These are phyloP conservation scores for Cryphonectria carpinicola DNA, from an alignment of 2,329 filamentous ascomycete species.

Conservation along the genomic window DNA sequence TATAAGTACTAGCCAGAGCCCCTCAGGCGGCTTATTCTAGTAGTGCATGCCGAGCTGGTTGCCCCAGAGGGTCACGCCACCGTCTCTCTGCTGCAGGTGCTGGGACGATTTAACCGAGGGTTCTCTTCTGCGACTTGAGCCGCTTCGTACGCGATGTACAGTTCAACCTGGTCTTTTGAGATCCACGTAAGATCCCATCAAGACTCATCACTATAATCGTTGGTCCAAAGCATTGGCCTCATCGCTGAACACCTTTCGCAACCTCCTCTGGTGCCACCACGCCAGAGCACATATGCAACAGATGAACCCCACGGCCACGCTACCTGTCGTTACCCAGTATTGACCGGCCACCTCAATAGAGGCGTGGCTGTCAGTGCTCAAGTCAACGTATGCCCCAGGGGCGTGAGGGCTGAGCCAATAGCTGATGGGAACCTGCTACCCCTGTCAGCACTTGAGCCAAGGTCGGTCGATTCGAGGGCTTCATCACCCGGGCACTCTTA, in stretches of 20 bases:
- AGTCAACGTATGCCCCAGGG: constrained; percentile 33
- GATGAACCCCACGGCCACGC: constrained; percentile 33
- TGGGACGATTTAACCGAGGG: neutral
- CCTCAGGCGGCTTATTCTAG: neutral
- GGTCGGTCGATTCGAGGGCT: neutral
- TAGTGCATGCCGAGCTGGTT: neutral
- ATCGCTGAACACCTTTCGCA: constrained; percentile 37
- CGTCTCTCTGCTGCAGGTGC: neutral
- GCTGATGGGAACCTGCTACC: constrained; percentile 24
- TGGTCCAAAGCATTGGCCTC: constrained; percentile 35
- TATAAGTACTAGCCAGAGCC: neutral
- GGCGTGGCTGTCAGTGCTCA: constrained; percentile 35
- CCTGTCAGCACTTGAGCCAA: no score
- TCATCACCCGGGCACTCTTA: neutral
- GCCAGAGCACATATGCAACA: constrained; percentile 36
- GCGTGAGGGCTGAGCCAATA: constrained; percentile 27
- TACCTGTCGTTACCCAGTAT: constrained; percentile 37
- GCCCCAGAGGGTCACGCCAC: neutral
- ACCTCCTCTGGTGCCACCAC: constrained; percentile 40
- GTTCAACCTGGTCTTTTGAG: neutral
- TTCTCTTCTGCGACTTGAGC: neutral
- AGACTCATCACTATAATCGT: neutral
- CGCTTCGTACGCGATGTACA: neutral
- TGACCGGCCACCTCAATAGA: constrained; percentile 28
- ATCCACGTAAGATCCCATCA: neutral